Evolutionary conservation across 371 early-diverging fungal species (phyloP), one percentile per base, ranked within the genome.

Genomic region (Mortierella sp.): DNA sequence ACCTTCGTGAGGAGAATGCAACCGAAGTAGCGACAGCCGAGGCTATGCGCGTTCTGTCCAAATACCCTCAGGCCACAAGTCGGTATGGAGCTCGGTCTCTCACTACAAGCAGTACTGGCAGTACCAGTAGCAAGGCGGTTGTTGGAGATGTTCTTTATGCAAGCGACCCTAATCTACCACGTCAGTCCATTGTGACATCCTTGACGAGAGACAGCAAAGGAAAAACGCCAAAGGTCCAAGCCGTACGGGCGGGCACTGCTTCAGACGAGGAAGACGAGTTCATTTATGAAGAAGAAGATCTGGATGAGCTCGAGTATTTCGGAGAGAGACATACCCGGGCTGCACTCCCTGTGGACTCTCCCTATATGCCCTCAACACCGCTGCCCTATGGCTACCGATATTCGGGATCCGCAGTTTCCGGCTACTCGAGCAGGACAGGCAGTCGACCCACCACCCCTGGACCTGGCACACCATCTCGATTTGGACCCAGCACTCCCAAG

Each of bases 261-360:
- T 60, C 80, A n/a, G 81, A 71, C 0, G 82, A 80, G 14, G 85
- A 85, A 19, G 86, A 82, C 34, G 81, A 83, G 3, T 80, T 82
- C 21, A 79, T 86, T 19, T 83, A 81, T 31, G 84, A 59, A 81
- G 88, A 83, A 63, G 85, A 86, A 78, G 68, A 64, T 81, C 42
- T 59, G 13, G 71, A 70, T n/a, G 78, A 76, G 19, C 62, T 76
- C 14, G 70, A 65, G 43, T 76, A 76, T 67, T 76, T 76, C 70
- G 71, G 71, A 12, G 66, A 59, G 30, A 39, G 58, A 16, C 62
- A 68, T 6, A 69, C 76, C 4, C 54, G 59, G 5, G 56, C 66
- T 2, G 23, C 28, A 4, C 59, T 69, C n/a, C 71, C 71, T 10
- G 38, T 70, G 39, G 78, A 70, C 3, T 76, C 78, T 9, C 78